These are phyloP conservation scores for Mycocentrospora acerina DNA, from an alignment of 2,329 filamentous ascomycete species.

Conservation along the genomic window DNA sequence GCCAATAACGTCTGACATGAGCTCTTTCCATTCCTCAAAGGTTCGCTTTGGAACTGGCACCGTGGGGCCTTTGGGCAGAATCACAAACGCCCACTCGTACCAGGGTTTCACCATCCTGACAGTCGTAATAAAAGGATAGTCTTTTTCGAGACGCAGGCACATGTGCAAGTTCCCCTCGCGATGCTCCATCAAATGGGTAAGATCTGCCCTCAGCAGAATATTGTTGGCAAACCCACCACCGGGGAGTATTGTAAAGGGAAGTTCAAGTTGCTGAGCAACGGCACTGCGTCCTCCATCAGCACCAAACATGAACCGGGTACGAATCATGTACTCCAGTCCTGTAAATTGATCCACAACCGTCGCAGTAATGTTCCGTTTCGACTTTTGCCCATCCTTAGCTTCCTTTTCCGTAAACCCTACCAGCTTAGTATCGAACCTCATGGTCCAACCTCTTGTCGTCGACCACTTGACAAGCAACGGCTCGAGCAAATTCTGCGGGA, in stretches of 20 bases:
- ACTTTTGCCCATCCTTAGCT: not conserved
- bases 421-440: constrained; percentile 45
- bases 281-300: constrained; percentile 56
- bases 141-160: constrained; percentile 57
- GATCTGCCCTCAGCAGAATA: constrained; percentile 53
- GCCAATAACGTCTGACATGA: constrained; percentile 11
- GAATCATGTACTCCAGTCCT: constrained; percentile 46
- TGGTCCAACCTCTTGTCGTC: constrained; percentile 40
- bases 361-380: constrained; percentile 32
- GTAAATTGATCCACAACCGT: constrained; percentile 43
- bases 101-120: constrained; percentile 65
- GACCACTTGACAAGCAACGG: constrained; percentile 46
- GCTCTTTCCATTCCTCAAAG: constrained; percentile 12
- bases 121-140: constrained; percentile 53
- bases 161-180: constrained; percentile 59
- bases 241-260: constrained; percentile 50
- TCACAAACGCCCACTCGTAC: constrained; percentile 55
- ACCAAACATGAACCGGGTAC: constrained; percentile 60
- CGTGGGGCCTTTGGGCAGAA: constrained; percentile 13
- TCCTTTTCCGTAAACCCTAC: constrained; percentile 24
- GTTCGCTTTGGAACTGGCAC: constrained; percentile 3
- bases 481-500: constrained; percentile 49
- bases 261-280: constrained; percentile 49
- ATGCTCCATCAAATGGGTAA: constrained; percentile 52
- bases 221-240: constrained; percentile 55